Evolutionary conservation across 495 filamentous ascomycete species (phyloP).

Genomic region (Amorphotheca resinae): DNA sequence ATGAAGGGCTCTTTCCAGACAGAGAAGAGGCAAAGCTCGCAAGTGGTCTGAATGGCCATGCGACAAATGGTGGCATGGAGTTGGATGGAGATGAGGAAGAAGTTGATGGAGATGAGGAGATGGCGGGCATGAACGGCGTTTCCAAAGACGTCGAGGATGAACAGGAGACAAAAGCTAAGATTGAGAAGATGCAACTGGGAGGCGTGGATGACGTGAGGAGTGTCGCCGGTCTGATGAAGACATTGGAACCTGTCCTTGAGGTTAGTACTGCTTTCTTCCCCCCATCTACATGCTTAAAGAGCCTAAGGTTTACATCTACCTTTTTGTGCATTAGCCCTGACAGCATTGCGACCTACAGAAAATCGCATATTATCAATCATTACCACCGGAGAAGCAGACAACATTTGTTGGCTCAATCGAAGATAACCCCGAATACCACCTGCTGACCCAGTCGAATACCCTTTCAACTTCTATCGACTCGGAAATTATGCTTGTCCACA

Average conservation of each 20-base stretch:
- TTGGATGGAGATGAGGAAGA: constrained; percentile 36
- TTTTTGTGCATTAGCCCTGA: constrained; percentile 36
- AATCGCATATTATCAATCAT: constrained; percentile 60
- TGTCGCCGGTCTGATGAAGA: constrained; percentile 65
- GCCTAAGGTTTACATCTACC: constrained; percentile 30
- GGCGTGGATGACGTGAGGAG: constrained; percentile 60
- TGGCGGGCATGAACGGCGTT: constrained; percentile 33
- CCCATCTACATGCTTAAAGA: constrained; percentile 25
- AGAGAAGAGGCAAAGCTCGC: constrained; percentile 16
- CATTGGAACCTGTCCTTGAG: constrained; percentile 63
- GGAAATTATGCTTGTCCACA: constrained; percentile 87
- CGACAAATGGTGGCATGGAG: constrained; percentile 27
- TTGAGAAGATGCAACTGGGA: constrained; percentile 68
- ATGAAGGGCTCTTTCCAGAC: constrained; percentile 32
- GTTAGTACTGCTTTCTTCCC: constrained; percentile 37
- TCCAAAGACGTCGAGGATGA: constrained; percentile 44
- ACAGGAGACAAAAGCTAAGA: constrained; percentile 56
- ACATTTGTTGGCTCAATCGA: constrained; percentile 61
- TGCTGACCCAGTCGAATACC: constrained; percentile 70
- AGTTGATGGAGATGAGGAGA: constrained; percentile 40
- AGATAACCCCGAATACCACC: constrained; percentile 76
- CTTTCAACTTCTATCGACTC: constrained; percentile 82
- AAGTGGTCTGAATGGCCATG: constrained; percentile 20
- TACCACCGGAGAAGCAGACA: constrained; percentile 50
- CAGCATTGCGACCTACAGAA: constrained; percentile 45